phyloP scores from a whole-genome alignment of 164 flowering plant species.

The Vitis riparia region DNA sequence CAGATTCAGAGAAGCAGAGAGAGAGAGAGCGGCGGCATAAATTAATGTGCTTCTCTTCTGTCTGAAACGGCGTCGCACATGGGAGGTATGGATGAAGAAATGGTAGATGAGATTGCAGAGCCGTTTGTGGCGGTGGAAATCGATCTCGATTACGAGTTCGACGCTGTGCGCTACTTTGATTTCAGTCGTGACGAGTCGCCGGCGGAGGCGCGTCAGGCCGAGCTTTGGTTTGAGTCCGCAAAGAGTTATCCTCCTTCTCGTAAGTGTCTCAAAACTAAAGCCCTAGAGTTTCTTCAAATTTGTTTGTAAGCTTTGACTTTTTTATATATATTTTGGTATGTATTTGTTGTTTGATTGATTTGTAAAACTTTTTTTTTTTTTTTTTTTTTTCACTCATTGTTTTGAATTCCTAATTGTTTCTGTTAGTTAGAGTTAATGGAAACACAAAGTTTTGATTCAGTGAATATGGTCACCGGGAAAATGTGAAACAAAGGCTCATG shows the following conservation, averaged over 20 bases:
- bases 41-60: too few species aligned
- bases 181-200: conserved; percentile 55
- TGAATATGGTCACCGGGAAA: neutral
- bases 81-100: conserved; percentile 46
- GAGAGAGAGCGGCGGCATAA: neutral
- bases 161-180: conserved; percentile 70
- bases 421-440: neutral
- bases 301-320: neutral
- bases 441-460: neutral
- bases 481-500: too few species aligned
- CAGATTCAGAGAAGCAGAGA: neutral
- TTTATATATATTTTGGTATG: neutral
- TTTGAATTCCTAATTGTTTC: neutral
- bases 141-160: conserved; percentile 89
- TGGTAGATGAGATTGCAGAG: conserved; percentile 36
- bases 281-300: neutral
- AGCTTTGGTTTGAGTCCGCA: conserved; percentile 76
- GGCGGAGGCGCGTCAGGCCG: conserved; percentile 53
- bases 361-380: neutral
- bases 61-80: too few species aligned
- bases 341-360: neutral
- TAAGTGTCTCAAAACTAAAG: conserved; percentile 25
- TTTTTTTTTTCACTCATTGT: neutral
- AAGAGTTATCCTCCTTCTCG: conserved; percentile 76
- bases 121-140: conserved; percentile 43